phyloP scores from a whole-genome alignment of 1,284 basidiomycete genomes.

The Tilletia setariae region DNA sequence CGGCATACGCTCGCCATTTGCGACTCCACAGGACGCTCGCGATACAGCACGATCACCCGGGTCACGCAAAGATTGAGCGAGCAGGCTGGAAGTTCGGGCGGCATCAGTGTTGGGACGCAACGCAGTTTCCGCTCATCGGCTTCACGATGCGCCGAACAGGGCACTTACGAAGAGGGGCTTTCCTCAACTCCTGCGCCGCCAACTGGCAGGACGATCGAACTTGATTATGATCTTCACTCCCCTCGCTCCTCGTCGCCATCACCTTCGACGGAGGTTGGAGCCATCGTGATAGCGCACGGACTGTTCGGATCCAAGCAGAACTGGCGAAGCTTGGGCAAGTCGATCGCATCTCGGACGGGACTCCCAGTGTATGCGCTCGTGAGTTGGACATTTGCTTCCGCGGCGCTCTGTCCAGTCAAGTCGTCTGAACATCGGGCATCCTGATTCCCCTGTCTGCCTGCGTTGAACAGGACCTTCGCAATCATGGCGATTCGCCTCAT shows the following conservation, averaged over 20 bases:
- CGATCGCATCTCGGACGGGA: slow-evolving; percentile 63
- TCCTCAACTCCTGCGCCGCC: slow-evolving; percentile 18
- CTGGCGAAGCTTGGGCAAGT: slow-evolving; percentile 69
- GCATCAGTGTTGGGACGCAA: no score
- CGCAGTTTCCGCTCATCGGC: no score
- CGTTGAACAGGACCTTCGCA: slow-evolving; percentile 68
- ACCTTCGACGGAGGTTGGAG: slow-evolving; percentile 24
- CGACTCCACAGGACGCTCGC: no score
- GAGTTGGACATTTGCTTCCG: slow-evolving; percentile 33
- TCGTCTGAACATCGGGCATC: no score
- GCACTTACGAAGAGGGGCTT: neutral
- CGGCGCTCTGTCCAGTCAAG: no score
- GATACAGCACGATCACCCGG: no score
- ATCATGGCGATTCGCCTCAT: slow-evolving; percentile 77
- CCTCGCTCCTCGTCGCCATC: slow-evolving; percentile 19
- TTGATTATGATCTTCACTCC: slow-evolving; percentile 31
- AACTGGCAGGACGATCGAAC: slow-evolving; percentile 29
- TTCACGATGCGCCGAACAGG: no score
- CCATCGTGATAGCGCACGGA: slow-evolving; percentile 59
- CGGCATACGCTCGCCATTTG: no score
- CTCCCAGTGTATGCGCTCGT: slow-evolving; percentile 72
- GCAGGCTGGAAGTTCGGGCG: no score
- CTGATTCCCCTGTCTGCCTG: neutral
- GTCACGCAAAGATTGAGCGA: no score
- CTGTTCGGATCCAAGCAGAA: slow-evolving; percentile 72